Evolutionary conservation across 2,329 filamentous ascomycete species (phyloP).

Genomic region (Clonostachys rhizophaga): DNA sequence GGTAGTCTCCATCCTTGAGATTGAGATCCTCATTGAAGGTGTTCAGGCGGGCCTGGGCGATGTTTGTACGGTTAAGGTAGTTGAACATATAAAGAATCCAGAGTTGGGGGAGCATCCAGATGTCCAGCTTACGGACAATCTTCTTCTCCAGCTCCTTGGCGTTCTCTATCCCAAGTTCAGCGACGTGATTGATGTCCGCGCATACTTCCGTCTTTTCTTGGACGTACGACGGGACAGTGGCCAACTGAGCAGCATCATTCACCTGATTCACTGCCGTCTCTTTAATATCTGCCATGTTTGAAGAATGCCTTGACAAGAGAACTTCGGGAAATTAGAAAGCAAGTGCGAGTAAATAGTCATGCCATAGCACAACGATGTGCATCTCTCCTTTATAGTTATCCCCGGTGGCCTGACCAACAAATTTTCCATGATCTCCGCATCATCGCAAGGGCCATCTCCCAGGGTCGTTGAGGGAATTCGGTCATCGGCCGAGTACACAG

Average conservation of each 20-base stretch:
- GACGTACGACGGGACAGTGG: neutral
- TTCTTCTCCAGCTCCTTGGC: slow-evolving; percentile 4
- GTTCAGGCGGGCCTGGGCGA: slow-evolving; percentile 5
- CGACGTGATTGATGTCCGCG: slow-evolving; percentile 1
- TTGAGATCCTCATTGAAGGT: slow-evolving; percentile 2
- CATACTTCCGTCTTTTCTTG: slow-evolving; percentile 1
- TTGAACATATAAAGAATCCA: slow-evolving; percentile 13
- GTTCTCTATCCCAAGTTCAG: neutral
- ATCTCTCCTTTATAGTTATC: no score
- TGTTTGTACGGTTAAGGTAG: slow-evolving; percentile 10
- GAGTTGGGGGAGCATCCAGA: slow-evolving; percentile 9
- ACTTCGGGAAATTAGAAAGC: no score
- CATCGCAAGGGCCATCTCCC: no score
- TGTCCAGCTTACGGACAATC: slow-evolving; percentile 9
- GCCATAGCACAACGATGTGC: no score
- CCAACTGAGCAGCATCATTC: no score
- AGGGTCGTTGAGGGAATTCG: no score
- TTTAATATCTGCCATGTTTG: neutral
- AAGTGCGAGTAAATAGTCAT: no score
- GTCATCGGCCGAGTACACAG: no score
- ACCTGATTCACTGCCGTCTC: no score
- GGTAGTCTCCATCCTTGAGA: slow-evolving; percentile 3
- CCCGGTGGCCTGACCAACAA: no score
- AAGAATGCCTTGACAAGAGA: neutral
- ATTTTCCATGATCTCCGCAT: no score